Evolutionary conservation across 768 basidiomycete genomes (phyloP), one percentile per base, ranked within the genome.

Genomic region (Mycena crocata): DNA sequence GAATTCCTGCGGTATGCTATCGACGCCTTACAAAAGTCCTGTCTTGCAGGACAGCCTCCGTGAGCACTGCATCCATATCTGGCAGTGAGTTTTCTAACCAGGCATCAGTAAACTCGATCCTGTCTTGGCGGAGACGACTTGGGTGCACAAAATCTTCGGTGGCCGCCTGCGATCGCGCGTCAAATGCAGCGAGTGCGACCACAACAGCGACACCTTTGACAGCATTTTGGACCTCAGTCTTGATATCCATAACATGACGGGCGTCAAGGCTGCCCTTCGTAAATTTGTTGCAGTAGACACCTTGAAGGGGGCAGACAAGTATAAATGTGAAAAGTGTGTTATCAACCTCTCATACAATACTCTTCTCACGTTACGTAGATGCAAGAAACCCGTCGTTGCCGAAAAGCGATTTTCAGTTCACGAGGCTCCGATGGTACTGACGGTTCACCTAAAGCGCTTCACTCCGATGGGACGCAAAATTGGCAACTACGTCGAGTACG

Each of bases 131-230:
- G 93, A 96, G 74, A 93, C 94, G 19, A 94, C 96, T 23, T 98
- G 94, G 93, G 92, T 99, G 23, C 93, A 98, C 79, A 91, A 91
- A 72, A 87, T 98, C 28, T 99, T 99, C 76, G 98, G 96, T 54
- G 98, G 98, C 23, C 88, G 87, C 58, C 80, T 98, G 46, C 93
- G 96, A 26, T 98, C 96, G 12, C 87, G 98, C 30, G 97, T 99
- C 57, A 89, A 89, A 21, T 99, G 98, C 79, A 80, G 81, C 32
- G 86, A 86, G 65, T 99, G 98, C 78, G 81, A 84, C 10, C 82
- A 96, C 78, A 93, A 94, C 74, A 96, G 94, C 77, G 98, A 99
- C 80, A 99, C 98, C 3, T 96, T 95, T 75, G 98, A 99, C 83
- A 89, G 91, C 70, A 93, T 96, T 74, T 85, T 99, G 57, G 98